These are phyloP conservation scores for Xylariales sp. DNA, from an alignment of 2,329 filamentous ascomycete species.

Conservation along the genomic window DNA sequence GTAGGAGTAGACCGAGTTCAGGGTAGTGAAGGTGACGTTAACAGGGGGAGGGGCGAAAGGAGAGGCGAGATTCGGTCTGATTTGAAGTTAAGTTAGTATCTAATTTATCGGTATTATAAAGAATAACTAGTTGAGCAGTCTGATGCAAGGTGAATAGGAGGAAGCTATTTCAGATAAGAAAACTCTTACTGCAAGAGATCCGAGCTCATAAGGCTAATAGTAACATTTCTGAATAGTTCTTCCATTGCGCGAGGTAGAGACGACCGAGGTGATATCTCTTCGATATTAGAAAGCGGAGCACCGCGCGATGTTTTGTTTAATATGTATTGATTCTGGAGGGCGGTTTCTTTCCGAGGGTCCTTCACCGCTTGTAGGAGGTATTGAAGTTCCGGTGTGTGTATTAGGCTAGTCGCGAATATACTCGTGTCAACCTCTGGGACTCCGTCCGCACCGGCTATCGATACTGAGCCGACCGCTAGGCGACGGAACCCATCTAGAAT, in stretches of 20 bases:
- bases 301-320: background rate
- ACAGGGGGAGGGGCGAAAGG: background rate
- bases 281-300: background rate
- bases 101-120: too few species aligned
- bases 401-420: background rate
- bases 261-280: background rate
- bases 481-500: background rate
- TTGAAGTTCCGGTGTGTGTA: slow-evolving; percentile 4
- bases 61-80: background rate
- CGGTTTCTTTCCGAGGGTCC: too few species aligned
- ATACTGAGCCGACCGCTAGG: background rate
- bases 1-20: slow-evolving; percentile 1
- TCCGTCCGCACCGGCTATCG: background rate
- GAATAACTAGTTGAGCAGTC: background rate
- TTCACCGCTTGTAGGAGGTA: background rate
- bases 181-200: slow-evolving; percentile 6
- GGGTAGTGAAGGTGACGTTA: background rate
- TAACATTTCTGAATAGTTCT: slow-evolving; percentile 4
- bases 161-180: background rate
- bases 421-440: background rate
- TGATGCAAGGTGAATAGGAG: background rate
- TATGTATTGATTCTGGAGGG: background rate
- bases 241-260: background rate
- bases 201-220: slow-evolving; percentile 8
- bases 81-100: too few species aligned